Conservation (phyloP, 78 protist species). For the Dictyostelium purpureum region DNA sequence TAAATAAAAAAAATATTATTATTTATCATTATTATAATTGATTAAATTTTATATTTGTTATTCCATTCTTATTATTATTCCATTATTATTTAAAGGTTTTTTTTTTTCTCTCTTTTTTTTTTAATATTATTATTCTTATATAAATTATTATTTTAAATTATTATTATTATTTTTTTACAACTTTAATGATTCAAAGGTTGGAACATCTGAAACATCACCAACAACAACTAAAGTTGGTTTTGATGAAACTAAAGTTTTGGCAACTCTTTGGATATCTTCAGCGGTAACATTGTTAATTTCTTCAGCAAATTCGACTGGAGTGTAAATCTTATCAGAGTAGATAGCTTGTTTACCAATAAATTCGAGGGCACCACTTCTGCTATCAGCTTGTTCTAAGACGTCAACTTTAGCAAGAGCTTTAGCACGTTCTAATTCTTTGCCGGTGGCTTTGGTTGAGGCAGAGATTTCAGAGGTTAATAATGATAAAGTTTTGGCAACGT, state of each 20-base stretch:
- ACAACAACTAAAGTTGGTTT: constrained; percentile 61
- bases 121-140: not conserved
- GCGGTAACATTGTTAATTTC: constrained; percentile 51
- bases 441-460: constrained; percentile 10
- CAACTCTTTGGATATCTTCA: constrained; percentile 70
- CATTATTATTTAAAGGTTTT: not conserved
- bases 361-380: constrained; percentile 32
- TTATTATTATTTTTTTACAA: constrained; percentile 50
- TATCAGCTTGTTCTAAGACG: constrained; percentile 20
- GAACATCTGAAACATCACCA: constrained; percentile 37
- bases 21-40: not conserved
- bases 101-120: not conserved
- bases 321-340: constrained; percentile 6
- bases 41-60: constrained; percentile 4
- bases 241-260: constrained; percentile 21
- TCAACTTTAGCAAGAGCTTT: constrained; percentile 5
- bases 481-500: constrained; percentile 6
- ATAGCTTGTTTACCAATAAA: constrained; percentile 76
- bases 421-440: constrained; percentile 60
- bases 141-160: not conserved
- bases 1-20: not conserved
- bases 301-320: constrained; percentile 44
- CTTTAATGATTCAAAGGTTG: constrained; percentile 53
- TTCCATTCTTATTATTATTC: not conserved
- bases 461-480: constrained; percentile 21